These are phyloP conservation scores for Colletotrichum coccodes DNA, from an alignment of 2,329 filamentous ascomycete genomes.

Conservation along the genomic window DNA sequence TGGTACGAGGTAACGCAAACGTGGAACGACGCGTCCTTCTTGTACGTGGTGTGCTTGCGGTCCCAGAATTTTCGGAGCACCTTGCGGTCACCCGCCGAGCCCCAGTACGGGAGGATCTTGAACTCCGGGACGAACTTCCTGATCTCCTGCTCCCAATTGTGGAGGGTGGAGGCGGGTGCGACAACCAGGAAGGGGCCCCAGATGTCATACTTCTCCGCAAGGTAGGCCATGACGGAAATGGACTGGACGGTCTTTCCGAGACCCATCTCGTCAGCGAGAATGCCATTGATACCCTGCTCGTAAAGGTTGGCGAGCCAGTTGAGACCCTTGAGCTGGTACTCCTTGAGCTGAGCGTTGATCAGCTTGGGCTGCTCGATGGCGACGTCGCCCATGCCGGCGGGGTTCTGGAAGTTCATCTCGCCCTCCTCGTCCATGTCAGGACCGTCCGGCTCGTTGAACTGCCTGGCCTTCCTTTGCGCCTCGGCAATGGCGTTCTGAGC, in stretches of 20 bases:
- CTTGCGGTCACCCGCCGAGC: slow-evolving; percentile 92
- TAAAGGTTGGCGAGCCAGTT: slow-evolving; percentile 99
- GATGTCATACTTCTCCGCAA: slow-evolving; percentile 96
- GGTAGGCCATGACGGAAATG: slow-evolving; percentile 98
- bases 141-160: slow-evolving; percentile 99
- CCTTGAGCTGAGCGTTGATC: slow-evolving; percentile 93
- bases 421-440: slow-evolving; percentile 84
- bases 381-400: slow-evolving; percentile 91
- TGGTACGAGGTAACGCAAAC: slow-evolving; percentile 98
- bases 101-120: slow-evolving; percentile 98
- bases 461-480: slow-evolving; percentile 90
- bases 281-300: slow-evolving; percentile 99
- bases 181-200: slow-evolving; percentile 99
- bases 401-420: slow-evolving; percentile 99
- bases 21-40: slow-evolving; percentile 92
- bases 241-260: slow-evolving; percentile 99
- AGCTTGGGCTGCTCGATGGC: slow-evolving; percentile 95
- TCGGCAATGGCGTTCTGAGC: slow-evolving; percentile 96
- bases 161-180: slow-evolving; percentile 92
- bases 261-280: slow-evolving; percentile 99
- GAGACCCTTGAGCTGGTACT: slow-evolving; percentile 98
- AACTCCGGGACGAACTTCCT: slow-evolving; percentile 92
- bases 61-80: slow-evolving; percentile 99
- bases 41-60: slow-evolving; percentile 95
- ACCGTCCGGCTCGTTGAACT: slow-evolving; percentile 82